A percentile compares a stretch with the other conserved stretches of the same genome.
These are phyloP conservation scores for Botryotinia calthae DNA, from an alignment of 2,329 filamentous ascomycete species.

Conservation along the genomic window DNA sequence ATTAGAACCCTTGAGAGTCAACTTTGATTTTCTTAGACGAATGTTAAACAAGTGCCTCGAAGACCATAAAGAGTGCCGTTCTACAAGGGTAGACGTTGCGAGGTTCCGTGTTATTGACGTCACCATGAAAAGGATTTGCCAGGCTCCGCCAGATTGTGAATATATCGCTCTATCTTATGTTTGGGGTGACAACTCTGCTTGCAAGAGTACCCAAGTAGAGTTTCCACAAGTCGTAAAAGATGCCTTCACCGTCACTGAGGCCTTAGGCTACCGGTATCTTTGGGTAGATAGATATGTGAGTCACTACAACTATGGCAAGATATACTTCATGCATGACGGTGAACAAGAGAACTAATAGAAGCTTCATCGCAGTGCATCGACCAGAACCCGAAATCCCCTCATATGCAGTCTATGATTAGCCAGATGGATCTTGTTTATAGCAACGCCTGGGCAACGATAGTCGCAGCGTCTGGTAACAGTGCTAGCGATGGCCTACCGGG, in stretches of 20 bases:
- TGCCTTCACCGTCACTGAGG: not conserved
- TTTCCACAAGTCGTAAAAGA: not conserved
- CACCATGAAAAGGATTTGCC: not conserved
- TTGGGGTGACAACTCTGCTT: not conserved
- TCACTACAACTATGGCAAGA: not conserved
- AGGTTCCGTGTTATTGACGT: not conserved
- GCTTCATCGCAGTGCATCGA: not conserved
- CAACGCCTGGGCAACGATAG: not conserved
- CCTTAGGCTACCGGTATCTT: not conserved
- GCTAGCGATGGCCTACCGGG: not conserved
- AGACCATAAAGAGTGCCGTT: not conserved
- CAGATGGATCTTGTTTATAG: not conserved
- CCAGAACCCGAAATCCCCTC: not conserved
- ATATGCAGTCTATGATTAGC: not conserved
- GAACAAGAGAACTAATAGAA: not conserved
- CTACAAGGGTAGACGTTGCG: not conserved
- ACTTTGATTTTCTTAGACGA: not conserved
- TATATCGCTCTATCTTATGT: not conserved
- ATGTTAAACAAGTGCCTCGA: not conserved
- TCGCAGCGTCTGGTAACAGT: not conserved
- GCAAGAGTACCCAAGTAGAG: not conserved
- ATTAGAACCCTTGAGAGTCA: not conserved
- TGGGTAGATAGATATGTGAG: not conserved
- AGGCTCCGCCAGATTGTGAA: not conserved
- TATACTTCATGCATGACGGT: fast-evolving